These are phyloP conservation scores for Chloromonas sp. DNA, from an alignment of 163 green algal genomes.

Conservation along the genomic window DNA sequence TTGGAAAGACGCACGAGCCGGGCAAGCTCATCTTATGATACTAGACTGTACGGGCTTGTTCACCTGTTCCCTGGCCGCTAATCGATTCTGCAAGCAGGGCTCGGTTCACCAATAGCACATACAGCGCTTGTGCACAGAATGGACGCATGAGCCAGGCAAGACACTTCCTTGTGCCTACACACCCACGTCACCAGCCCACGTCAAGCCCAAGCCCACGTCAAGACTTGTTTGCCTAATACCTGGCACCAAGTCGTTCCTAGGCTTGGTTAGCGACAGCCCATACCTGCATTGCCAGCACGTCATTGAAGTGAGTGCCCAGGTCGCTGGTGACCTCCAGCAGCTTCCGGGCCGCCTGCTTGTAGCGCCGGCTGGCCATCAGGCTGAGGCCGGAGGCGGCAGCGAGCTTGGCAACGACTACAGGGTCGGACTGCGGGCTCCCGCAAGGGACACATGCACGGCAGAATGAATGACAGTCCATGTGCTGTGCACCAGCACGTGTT, in stretches of 20 bases:
- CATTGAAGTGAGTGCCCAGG: constrained; percentile 54
- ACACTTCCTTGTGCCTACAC: no score
- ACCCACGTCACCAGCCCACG: no score
- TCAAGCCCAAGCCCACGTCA: no score
- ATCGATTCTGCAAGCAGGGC: no score
- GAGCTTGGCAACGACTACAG: constrained; percentile 61
- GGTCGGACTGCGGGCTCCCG: constrained; percentile 36
- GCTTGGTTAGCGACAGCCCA: no score
- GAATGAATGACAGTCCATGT: neutral
- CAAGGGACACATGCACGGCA: no score
- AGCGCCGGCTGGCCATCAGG: constrained; percentile 61
- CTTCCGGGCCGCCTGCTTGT: constrained; percentile 48
- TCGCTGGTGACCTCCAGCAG: constrained; percentile 51
- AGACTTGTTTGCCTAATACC: no score
- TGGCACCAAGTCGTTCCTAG: no score
- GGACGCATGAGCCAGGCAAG: neutral
- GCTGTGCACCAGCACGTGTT: neutral
- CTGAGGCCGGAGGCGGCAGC: constrained; percentile 61
- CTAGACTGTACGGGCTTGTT: no score
- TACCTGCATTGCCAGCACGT: constrained; percentile 47
- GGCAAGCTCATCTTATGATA: neutral
- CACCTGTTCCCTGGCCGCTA: no score
- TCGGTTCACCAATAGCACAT: no score
- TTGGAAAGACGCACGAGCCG: neutral
- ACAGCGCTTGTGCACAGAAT: neutral